Conservation (phyloP, 345 rosid genomes). For the Geranium brycei region DNA sequence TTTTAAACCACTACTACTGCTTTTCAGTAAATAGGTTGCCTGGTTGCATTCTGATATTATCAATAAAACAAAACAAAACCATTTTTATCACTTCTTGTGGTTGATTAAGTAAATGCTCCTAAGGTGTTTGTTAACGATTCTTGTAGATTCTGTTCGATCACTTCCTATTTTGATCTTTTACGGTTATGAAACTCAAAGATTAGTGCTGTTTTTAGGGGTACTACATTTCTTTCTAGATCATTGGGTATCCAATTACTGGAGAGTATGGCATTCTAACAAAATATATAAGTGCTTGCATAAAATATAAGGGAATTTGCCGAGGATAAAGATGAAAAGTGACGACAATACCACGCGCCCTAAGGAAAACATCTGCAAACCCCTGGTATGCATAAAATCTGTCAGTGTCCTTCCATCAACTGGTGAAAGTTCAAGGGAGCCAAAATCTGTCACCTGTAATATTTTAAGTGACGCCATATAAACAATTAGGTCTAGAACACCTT, state of each 20-base stretch:
- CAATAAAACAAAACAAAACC: too few species aligned
- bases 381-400: slow-evolving; percentile 96
- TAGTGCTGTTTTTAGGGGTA: not conserved
- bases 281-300: slow-evolving; percentile 2
- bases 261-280: not conserved
- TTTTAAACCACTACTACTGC: not conserved
- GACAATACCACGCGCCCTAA: slow-evolving; percentile 72
- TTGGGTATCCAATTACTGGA: not conserved
- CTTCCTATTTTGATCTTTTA: not conserved
- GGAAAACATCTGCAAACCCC: slow-evolving; percentile 89
- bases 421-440: slow-evolving; percentile 96
- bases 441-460: slow-evolving; percentile 69
- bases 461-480: slow-evolving; percentile 8
- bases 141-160: not conserved
- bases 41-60: too few species aligned
- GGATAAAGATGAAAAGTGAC: slow-evolving; percentile 2
- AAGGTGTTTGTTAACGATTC: too few species aligned
- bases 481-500: slow-evolving; percentile 6
- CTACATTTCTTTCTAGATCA: too few species aligned
- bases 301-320: slow-evolving; percentile 12
- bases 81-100: not conserved
- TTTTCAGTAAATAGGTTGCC: not conserved
- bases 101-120: too few species aligned
- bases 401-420: slow-evolving; percentile 96
- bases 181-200: not conserved